phyloP scores from a whole-genome alignment of 192 early-diverging fungal genomes.

The Irineochytrium annulatum region DNA sequence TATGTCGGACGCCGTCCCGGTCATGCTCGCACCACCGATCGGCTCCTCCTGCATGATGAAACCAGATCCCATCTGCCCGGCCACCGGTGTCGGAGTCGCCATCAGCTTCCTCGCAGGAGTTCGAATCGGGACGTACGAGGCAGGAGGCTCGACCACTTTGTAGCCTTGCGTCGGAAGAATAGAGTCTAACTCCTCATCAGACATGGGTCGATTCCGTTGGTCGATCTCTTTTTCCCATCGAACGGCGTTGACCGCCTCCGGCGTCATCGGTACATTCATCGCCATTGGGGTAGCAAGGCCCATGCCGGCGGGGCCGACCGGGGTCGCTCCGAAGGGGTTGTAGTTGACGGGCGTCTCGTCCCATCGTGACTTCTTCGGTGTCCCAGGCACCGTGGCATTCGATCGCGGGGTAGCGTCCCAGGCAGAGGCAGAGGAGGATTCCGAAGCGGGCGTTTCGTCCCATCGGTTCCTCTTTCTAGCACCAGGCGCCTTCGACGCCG shows the following conservation, averaged over 20 bases:
- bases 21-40: slow-evolving; percentile 21
- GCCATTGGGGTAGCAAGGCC: slow-evolving; percentile 75
- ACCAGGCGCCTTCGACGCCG: slow-evolving; percentile 58
- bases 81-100: slow-evolving; percentile 88
- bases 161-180: slow-evolving; percentile 91
- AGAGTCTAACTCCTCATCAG: slow-evolving; percentile 93
- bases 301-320: slow-evolving; percentile 60
- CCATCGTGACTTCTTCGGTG: slow-evolving; percentile 81
- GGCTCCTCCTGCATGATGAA: slow-evolving; percentile 86
- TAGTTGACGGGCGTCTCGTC: slow-evolving; percentile 84
- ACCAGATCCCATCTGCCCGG: slow-evolving; percentile 55
- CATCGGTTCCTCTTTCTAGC: slow-evolving; percentile 64
- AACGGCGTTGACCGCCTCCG: slow-evolving; percentile 67
- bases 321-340: slow-evolving; percentile 67
- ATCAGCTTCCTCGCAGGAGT: slow-evolving; percentile 94
- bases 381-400: slow-evolving; percentile 49
- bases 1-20: slow-evolving; percentile 58
- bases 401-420: slow-evolving; percentile 79
- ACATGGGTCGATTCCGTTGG: slow-evolving; percentile 76
- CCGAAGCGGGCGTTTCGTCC: slow-evolving; percentile 55
- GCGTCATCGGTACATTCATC: slow-evolving; percentile 71
- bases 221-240: slow-evolving; percentile 81
- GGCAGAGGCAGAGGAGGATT: slow-evolving; percentile 21
- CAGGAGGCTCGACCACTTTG: slow-evolving; percentile 84
- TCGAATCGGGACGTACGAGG: slow-evolving; percentile 85